A percentile compares a stretch with the other conserved stretches of the same genome.
Evolutionary conservation across 1,139 yeast species (phyloP).

Genomic region (Citeromyces hawaiiensis): DNA sequence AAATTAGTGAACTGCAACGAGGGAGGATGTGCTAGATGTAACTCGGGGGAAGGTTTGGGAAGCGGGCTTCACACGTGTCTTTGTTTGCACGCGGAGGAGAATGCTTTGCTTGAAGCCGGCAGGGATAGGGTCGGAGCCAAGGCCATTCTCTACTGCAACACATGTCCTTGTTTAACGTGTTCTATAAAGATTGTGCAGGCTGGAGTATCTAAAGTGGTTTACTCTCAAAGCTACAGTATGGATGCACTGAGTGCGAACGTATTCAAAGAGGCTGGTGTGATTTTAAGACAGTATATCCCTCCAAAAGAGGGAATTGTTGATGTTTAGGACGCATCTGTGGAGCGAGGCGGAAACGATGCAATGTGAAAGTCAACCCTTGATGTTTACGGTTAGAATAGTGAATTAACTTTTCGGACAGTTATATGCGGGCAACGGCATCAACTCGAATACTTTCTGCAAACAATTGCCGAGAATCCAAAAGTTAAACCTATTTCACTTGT

Average conservation of each 20-base stretch:
- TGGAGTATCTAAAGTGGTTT: constrained; percentile 88
- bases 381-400: too few relatives aligned
- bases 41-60: constrained; percentile 49
- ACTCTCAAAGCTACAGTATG: constrained; percentile 88
- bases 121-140: constrained; percentile 63
- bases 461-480: too few relatives aligned
- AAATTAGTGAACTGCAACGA: constrained; percentile 80
- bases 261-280: constrained; percentile 60
- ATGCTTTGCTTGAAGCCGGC: constrained; percentile 89
- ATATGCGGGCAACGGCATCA: too few relatives aligned
- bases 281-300: constrained; percentile 61
- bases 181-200: constrained; percentile 88
- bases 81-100: constrained; percentile 94
- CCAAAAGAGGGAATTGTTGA: constrained; percentile 23
- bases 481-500: too few relatives aligned
- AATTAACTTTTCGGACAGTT: too few relatives aligned
- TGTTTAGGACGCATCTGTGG: too few relatives aligned
- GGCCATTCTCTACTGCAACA: constrained; percentile 75
- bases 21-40: constrained; percentile 91
- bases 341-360: not conserved
- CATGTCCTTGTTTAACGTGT: constrained; percentile 96
- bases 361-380: too few relatives aligned
- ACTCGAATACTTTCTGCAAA: too few relatives aligned
- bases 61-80: constrained; percentile 70
- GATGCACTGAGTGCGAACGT: constrained; percentile 63